phyloP scores from a whole-genome alignment of 371 early-diverging fungal genomes.

The Mortierella sp. region DNA sequence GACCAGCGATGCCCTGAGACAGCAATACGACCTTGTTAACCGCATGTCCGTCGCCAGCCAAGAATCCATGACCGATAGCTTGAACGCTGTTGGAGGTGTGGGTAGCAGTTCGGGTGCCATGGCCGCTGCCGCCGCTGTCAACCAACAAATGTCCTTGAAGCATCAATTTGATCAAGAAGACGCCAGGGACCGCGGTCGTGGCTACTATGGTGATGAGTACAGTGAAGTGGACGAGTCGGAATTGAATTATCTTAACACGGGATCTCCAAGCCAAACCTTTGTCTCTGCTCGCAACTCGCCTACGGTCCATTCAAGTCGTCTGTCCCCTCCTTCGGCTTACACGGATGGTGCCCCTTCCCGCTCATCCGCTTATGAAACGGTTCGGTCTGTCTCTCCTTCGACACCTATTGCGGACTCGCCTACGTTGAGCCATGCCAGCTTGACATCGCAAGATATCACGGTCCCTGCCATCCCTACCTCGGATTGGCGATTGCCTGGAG shows the following conservation, averaged over 20 bases:
- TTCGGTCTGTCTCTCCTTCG: conserved; percentile 5
- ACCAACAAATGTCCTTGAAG: conserved; percentile 33
- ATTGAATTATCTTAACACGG: conserved; percentile 10
- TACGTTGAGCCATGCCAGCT: conserved; percentile 8
- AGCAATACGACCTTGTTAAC: conserved; percentile 37
- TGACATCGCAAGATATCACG: conserved; percentile 11
- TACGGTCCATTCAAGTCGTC: neutral
- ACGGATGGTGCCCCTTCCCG: conserved; percentile 1
- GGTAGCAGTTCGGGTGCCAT: neutral
- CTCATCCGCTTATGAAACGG: conserved; percentile 23
- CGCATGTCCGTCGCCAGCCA: conserved; percentile 35
- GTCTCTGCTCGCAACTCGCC: conserved; percentile 22
- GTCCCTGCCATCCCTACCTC: conserved; percentile 12
- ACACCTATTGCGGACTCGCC: conserved; percentile 32
- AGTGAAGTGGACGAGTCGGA: neutral
- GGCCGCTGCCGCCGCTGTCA: conserved; percentile 33
- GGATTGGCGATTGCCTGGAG: conserved; percentile 28
- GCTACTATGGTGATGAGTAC: neutral
- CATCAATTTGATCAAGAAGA: conserved; percentile 23
- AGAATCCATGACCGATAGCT: conserved; percentile 15
- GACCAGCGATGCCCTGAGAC: conserved; percentile 30
- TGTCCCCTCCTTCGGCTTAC: neutral
- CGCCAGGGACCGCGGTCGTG: neutral
- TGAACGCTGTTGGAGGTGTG: conserved; percentile 1
- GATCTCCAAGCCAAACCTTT: conserved; percentile 14